Base-by-base conservation (phyloP, 1,284 basidiomycete genomes). In the Megacollybia platyphylla region DNA sequence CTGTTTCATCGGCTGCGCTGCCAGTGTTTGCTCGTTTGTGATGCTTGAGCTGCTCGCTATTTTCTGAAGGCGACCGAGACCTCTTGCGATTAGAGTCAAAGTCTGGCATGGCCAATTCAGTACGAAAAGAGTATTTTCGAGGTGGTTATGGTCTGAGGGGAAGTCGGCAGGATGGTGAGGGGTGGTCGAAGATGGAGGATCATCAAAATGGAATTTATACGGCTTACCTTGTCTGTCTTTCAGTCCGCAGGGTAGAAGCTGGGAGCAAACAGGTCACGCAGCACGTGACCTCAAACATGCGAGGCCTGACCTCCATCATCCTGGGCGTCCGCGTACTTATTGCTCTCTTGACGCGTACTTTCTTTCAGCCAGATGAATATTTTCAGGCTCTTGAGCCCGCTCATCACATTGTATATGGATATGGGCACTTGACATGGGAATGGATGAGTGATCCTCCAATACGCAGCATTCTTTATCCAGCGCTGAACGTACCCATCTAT, bases 361-460 rank as follows among this genome's bases (percentile, higher is more conserved):
- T 87, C 65, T 98, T 98, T 59, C 93, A 97, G 58, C 94, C 96
- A 1, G 96, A 99, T 62, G 96, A 98, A 63, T 96, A 89, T 62
- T 97, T 85, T 54, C 96, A 99, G 58, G 78, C 91, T 7, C 73
- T 96, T 35, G 96, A 99, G 58, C 85, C 91, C 26, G 96, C 96
- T 0, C 87, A 97, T 57, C 69, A 70, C 42, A 61, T 83, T 36
- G 88, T 94, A 43, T 98, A 90, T 58, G 91, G 91, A 27, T 91
- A 89, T 60, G 96, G 92, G 1, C 76, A 84, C 54, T 67, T 89
- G 31, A 97, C 92, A 24, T 99, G 96, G 96, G 96, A 99, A 66
- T 99, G 96, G 96, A 63, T 75, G 17, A 67, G 75, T 44, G 60
- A 72, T 4, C 60, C 61, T n/a, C 79, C 82, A 7, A 76, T 87